A percentile compares a stretch with the other conserved stretches of the same genome.
phyloP scores from a whole-genome alignment of 1,284 basidiomycete species.

The Neotropicomus parvogracilis region DNA sequence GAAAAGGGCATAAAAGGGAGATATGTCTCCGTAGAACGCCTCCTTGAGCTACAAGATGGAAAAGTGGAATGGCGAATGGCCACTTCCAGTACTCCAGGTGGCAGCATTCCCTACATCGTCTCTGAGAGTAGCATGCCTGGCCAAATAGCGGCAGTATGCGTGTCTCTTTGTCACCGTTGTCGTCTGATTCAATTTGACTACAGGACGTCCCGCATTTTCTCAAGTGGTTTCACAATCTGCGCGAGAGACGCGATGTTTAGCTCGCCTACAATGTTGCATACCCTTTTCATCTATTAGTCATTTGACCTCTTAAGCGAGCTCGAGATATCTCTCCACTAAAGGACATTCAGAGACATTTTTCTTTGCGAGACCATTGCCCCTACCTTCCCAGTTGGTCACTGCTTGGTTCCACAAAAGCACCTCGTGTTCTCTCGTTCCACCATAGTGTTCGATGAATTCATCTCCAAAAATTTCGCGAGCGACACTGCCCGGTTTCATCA shows the following conservation, averaged over 20 bases:
- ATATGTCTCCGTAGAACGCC: slow-evolving; percentile 66
- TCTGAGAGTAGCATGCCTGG: slow-evolving; percentile 56
- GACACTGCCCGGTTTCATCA: slow-evolving; percentile 76
- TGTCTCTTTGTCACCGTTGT: background rate
- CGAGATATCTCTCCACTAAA: slow-evolving; percentile 80
- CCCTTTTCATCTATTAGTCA: background rate
- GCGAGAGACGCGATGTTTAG: slow-evolving; percentile 28
- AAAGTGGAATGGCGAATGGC: slow-evolving; percentile 77
- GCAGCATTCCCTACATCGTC: slow-evolving; percentile 61
- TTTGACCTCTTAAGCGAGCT: slow-evolving; percentile 55
- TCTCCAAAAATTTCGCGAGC: slow-evolving; percentile 86
- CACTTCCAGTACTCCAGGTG: slow-evolving; percentile 69
- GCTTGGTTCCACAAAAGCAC: slow-evolving; percentile 83
- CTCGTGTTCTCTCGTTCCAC: slow-evolving; percentile 89
- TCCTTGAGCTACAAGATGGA: slow-evolving; percentile 60
- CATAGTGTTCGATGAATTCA: slow-evolving; percentile 90
- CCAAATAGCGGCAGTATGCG: slow-evolving; percentile 56
- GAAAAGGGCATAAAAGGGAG: slow-evolving; percentile 64
- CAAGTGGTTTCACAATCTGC: slow-evolving; percentile 40
- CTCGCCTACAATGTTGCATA: slow-evolving; percentile 17
- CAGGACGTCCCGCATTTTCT: slow-evolving; percentile 70
- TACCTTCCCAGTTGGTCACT: slow-evolving; percentile 93
- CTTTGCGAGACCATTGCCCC: slow-evolving; percentile 22
- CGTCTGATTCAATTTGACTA: slow-evolving; percentile 3
- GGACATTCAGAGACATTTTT: slow-evolving; percentile 12